Evolutionary conservation across 306 rosid species (phyloP).

Genomic region (Abrus precatorius): DNA sequence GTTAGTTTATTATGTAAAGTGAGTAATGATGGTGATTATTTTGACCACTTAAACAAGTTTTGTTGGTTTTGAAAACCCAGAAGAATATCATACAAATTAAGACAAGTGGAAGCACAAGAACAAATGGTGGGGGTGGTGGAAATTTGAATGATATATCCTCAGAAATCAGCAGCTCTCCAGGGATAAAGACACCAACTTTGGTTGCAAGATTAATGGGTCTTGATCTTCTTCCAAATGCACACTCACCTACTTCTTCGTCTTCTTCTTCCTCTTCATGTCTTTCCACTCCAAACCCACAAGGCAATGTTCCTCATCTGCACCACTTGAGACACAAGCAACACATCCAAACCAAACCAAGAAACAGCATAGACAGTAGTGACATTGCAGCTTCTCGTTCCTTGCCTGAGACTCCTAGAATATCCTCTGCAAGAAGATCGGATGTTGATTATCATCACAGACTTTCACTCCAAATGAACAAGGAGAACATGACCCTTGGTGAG

Average conservation of each 20-base stretch:
- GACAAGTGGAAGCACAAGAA: constrained; percentile 56
- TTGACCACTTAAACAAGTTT: constrained; percentile 27
- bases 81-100: constrained; percentile 78
- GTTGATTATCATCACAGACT: constrained; percentile 80
- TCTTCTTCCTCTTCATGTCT: constrained; percentile 50
- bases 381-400: constrained; percentile 60
- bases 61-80: constrained; percentile 57
- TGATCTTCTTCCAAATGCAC: constrained; percentile 80
- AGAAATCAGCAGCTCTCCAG: constrained; percentile 73
- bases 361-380: constrained; percentile 49
- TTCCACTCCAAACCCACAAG: constrained; percentile 50
- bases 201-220: constrained; percentile 97
- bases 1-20: constrained; percentile 44
- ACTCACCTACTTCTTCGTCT: constrained; percentile 55
- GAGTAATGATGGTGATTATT: constrained; percentile 43
- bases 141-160: constrained; percentile 57
- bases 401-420: constrained; percentile 81
- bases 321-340: constrained; percentile 41
- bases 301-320: constrained; percentile 37
- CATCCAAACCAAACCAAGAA: constrained; percentile 52
- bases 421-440: constrained; percentile 76
- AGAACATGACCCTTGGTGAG: constrained; percentile 50
- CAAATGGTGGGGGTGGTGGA: constrained; percentile 16
- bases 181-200: constrained; percentile 83
- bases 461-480: constrained; percentile 88